Evolutionary conservation across 225 moss, liverwort and hornwort genomes (phyloP), one percentile per base, ranked within the genome.

Genomic region (Bryum argenteum): DNA sequence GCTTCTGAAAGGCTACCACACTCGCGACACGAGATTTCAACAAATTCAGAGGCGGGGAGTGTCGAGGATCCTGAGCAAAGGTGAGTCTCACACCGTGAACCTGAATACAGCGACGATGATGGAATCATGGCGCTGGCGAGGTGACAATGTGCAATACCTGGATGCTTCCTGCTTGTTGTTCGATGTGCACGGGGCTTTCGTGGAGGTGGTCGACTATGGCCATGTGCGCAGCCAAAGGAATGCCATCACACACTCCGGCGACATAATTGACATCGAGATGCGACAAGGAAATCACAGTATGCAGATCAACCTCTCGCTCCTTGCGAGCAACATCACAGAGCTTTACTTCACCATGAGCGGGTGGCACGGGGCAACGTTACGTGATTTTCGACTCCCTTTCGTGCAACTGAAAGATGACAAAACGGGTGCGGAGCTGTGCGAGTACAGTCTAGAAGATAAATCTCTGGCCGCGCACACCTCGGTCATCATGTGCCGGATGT

Each of bases 291-390:
- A 9, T 73, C 65, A 65, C 37, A 54, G 44, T 8, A 28, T 73
- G 28, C 8, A 63, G 2, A 63, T 72, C 5, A 10, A 63, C 43
- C 63, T 72, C 63, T 14, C 42, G 19, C 0, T 2, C 13, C 42
- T 72, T 43, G 1, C 7, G 8, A 28, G 6, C 12, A 3, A 56
- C 55, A 54, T 72, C 54, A 20, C 44, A 20, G 65, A 73, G 73
- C 65, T 73, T 2, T 65, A 73, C 47, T 73, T 73, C 56, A 73
- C 45, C 56, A 56, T 73, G 65, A 73, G 45, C 65, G 65, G 56
- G 21, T 65, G 0, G 2, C 1, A 0, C 14, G 55, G 65, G 20
- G 45, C 45, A 21, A 65, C 8, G 21, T 21, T 55, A 15, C 55
- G 65, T 20, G 65, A 56, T 37, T 65, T 73, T 20, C 45, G 73